Evolutionary conservation across 257 asterid species (phyloP), one percentile per base, ranked within the genome.

Genomic region (Cordia subcordata): DNA sequence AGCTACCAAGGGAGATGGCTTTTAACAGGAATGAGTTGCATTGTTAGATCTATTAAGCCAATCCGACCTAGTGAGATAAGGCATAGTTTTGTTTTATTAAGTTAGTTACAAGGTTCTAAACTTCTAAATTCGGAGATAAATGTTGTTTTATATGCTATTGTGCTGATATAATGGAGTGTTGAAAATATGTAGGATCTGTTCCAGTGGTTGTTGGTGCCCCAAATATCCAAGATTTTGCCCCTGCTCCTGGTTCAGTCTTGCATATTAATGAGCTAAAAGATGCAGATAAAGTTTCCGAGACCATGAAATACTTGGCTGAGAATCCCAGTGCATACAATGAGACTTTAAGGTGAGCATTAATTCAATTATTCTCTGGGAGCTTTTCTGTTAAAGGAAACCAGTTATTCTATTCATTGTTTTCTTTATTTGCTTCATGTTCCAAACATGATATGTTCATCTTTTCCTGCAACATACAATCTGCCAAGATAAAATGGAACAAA

Each of bases 141-240:
- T 57, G 40, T 20, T 66, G 61, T 49, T 45, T 54, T 32, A 32
- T 27, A 42, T 42, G 47, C 14, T 68, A 18, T 75, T 60, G 58
- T 66, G 62, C 74, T 77, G 55, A 70, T 49, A 11, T 57, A 59
- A 52, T 67, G 50, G 52, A 38, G 58, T 59, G 23, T 17, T 5
- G 23, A 49, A 44, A 46, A 62, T 57, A 55, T 79, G 47, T 59
- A 88, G 99, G 99, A 60, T 63, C 88, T 58, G 75, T 93, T 58
- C 99, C 99, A 13, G 95, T 93, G 62, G 96, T 89, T 44, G 77
- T 93, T 56, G 99, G 99, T 22, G 94, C 99, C 57, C 96, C 96
- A 54, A 93, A 93, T 72, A 89, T 93, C 75, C 79, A 81, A 80
- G 99, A 93, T 46, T 93, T 82, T 75, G 84, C 99, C 58, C 99